Percentiles rank a stretch among this genome's conserved stretches.
These are phyloP conservation scores for Candida hispaniensis DNA, from an alignment of 805 yeast species.

Conservation along the genomic window DNA sequence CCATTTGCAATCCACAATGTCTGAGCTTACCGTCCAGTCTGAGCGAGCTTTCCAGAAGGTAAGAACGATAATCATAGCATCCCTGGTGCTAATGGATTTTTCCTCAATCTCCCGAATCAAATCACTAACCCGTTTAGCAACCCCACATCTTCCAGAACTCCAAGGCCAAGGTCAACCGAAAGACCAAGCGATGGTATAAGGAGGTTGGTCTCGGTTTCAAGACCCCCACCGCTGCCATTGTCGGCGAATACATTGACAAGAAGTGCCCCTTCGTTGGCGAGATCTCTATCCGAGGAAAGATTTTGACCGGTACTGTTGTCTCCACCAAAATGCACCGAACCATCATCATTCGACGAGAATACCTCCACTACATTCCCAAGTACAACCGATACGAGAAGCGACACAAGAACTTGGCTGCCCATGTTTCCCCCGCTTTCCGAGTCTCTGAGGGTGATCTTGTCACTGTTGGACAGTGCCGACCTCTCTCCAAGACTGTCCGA, in stretches of 20 bases:
- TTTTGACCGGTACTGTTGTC: conserved; percentile 98
- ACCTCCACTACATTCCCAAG: conserved; percentile 99
- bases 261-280: conserved; percentile 98
- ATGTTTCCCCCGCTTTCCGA: conserved; percentile 99
- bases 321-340: conserved; percentile 99
- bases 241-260: conserved; percentile 98
- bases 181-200: conserved; percentile 99
- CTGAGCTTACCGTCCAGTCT: conserved; percentile 99
- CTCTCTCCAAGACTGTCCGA: conserved; percentile 98
- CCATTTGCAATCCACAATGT: conserved; percentile 16
- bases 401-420: conserved; percentile 99
- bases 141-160: conserved; percentile 99
- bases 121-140: conserved; percentile 61
- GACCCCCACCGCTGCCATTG: conserved; percentile 98
- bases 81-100: too few species aligned
- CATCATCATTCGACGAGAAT: conserved; percentile 98
- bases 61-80: too few species aligned
- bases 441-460: conserved; percentile 97
- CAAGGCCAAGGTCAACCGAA: conserved; percentile 96
- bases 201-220: conserved; percentile 99
- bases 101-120: too few species aligned
- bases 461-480: conserved; percentile 99
- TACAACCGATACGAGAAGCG: conserved; percentile 99
- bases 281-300: conserved; percentile 98
- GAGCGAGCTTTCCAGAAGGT: conserved; percentile 99